phyloP scores from a whole-genome alignment of 129 eudicot species.

The Rutidosis leptorrhynchoides region DNA sequence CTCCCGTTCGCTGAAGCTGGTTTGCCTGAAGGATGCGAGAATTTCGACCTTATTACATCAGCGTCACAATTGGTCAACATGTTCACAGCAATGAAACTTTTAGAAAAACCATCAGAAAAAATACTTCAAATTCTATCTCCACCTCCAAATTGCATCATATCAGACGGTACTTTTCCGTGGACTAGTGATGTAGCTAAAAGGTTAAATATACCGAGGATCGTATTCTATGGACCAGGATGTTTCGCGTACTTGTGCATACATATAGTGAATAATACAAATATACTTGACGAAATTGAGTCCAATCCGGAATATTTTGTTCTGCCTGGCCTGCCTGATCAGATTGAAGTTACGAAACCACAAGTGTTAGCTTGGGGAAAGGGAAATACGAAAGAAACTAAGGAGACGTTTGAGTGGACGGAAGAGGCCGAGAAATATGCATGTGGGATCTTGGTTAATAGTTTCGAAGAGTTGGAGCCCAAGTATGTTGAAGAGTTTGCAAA shows the following conservation, averaged over 20 bases:
- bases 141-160: constrained; percentile 41
- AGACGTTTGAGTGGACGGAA: not conserved
- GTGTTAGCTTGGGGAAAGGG: constrained; percentile 20
- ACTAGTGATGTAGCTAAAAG: constrained; percentile 29
- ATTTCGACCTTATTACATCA: constrained; percentile 42
- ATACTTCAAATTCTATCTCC: constrained; percentile 22
- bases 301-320: constrained; percentile 35
- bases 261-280: not conserved
- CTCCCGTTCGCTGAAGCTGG: constrained; percentile 44
- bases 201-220: constrained; percentile 37
- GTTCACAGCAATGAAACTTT: constrained; percentile 27
- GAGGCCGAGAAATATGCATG: constrained; percentile 26
- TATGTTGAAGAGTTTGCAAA: constrained; percentile 36
- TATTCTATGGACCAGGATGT: constrained; percentile 53
- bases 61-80: not conserved
- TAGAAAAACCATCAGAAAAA: constrained; percentile 33
- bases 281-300: constrained; percentile 24
- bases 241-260: constrained; percentile 38
- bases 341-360: constrained; percentile 41
- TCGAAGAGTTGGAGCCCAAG: constrained; percentile 44
- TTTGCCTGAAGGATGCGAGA: constrained; percentile 49
- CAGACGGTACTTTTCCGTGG: constrained; percentile 44
- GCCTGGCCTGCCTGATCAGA: constrained; percentile 43
- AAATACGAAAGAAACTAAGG: not conserved
- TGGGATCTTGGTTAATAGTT: constrained; percentile 54